Evolutionary conservation across 139 green algal species (phyloP), one percentile per base, ranked within the genome.

Genomic region (Chlorella sorokiniana): DNA sequence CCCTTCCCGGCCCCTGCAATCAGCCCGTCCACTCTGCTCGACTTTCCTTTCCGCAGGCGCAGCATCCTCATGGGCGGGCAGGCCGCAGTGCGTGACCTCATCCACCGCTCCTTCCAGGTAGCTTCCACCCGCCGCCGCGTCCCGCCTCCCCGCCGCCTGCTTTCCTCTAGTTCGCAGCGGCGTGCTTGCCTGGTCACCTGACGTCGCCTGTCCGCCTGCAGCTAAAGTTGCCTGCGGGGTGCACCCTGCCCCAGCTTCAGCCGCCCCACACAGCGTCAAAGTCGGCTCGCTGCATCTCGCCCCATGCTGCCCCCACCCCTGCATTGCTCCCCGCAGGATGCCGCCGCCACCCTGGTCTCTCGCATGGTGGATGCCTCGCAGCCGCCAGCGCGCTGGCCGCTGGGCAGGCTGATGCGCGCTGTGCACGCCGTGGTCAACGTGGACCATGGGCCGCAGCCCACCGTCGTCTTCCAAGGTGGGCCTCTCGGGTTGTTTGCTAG

Each of bases 101-200:
- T 88, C 25, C 70, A 75, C 6, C 2, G 4, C 9, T 79, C 79
- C 52, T 61, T 91, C 18, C 59, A 81, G 84, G 85, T 84, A 14
- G 14, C n/a, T n/a, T n/a, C n/a, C n/a, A n/a, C n/a, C n/a, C n/a
- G n/a, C n/a, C n/a, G n/a, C n/a, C n/a, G n/a, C n/a, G n/a, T n/a
- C n/a, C n/a, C n/a, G n/a, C n/a, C n/a, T n/a, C n/a, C n/a, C n/a
- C n/a, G n/a, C n/a, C n/a, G 59, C 27, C 35, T 27, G 54, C 71
- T 59, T 18, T 31, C 20, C 18, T 59, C 8, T 64, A 42, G n/a
- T 20, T 37, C 37, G 20, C 8, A 2, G 5, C 56, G 5, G 31
- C 63, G n/a, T 27, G 75, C 10, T 7, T 1, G 18, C 63, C n/a
- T n/a, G n/a, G n/a, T n/a, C n/a, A n/a, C n/a, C n/a, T n/a, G n/a